Conservation (phyloP, 2,329 filamentous ascomycete genomes). For the Aspergillus sp. region DNA sequence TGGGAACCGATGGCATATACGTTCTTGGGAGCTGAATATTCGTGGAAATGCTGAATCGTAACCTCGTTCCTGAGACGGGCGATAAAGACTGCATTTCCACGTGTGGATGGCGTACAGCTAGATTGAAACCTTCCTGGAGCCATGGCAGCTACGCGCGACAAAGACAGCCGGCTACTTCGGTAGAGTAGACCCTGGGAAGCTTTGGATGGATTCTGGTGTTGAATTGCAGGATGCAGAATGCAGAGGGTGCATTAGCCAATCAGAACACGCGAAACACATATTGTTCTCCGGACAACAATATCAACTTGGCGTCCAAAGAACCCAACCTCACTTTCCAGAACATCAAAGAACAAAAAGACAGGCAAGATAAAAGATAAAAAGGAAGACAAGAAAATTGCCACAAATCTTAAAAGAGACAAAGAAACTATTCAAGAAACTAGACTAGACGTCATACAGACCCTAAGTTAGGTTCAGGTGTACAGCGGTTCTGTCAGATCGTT, state of each 20-base stretch:
- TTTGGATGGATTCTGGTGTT: too few relatives aligned
- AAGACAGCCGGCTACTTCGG: background rate
- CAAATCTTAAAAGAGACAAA: background rate
- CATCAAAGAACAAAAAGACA: background rate
- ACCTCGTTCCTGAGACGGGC: background rate
- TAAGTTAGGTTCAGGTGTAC: conserved; percentile 56
- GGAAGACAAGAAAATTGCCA: conserved; percentile 1
- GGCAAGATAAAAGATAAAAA: background rate
- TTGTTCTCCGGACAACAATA: conserved; percentile 20
- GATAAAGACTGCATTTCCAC: background rate
- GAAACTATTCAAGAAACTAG: background rate
- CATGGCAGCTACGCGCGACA: background rate
- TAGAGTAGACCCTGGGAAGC: background rate
- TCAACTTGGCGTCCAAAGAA: background rate
- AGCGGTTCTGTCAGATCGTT: conserved; percentile 72
- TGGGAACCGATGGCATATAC: too few relatives aligned
- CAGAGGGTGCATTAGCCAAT: background rate
- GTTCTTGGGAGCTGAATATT: background rate
- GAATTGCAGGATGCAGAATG: background rate
- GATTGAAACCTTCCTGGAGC: background rate
- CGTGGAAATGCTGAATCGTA: background rate
- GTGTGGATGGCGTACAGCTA: background rate
- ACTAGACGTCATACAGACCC: background rate
- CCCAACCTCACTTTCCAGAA: background rate
- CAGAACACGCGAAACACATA: conserved; percentile 1